Evolutionary conservation across 768 basidiomycete species (phyloP), one percentile per base, ranked within the genome.

Genomic region (Hemileccinum rubropunctum): DNA sequence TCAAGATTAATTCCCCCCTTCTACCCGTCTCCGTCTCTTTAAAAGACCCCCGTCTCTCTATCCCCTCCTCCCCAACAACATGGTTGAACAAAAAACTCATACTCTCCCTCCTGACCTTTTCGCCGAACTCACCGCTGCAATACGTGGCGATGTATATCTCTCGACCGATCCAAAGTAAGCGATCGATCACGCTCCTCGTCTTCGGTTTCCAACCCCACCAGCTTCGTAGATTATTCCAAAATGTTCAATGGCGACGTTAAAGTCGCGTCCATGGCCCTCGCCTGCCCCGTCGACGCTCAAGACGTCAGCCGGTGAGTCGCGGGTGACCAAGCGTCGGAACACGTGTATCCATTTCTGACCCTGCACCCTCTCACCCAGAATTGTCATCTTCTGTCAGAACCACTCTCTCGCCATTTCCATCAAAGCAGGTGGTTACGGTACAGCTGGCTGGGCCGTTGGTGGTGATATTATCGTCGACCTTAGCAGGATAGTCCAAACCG

Each of bases 381-480:
- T 82, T 48, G 67, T 95, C 50, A 57, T 77, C 12, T 93, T 95
- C 67, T 94, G 91, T 62, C 69, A 64, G n/a, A 80, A 81, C 47
- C 76, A 92, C 60, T 69, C 70, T 0, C 71, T 95, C 3, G 82
- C 86, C 10, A 80, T 87, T 6, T 92, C 90, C 9, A 78, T 93
- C 58, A 93, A 91, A 64, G 88, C 90, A 1, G 94, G 94, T 21
- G 94, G 94, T 0, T 94, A 88, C 62, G 94, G 92, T 6, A 94
- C 89, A 1, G 90, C 86, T 10, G 93, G 91, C 1, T 92, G 91
- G 88, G 82, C 90, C 41, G 80, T 95, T 47, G 83, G 83, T 14
- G 94, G 94, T 33, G 86, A 95, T 59, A 74, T 95, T 49, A 83
- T 95, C 61, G 68, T 95, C 57, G 94, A 95, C 70, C 69, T 95